Evolutionary conservation across 1,284 basidiomycete genomes (phyloP).

Genomic region (Erythrobasidium hasegawianum): DNA sequence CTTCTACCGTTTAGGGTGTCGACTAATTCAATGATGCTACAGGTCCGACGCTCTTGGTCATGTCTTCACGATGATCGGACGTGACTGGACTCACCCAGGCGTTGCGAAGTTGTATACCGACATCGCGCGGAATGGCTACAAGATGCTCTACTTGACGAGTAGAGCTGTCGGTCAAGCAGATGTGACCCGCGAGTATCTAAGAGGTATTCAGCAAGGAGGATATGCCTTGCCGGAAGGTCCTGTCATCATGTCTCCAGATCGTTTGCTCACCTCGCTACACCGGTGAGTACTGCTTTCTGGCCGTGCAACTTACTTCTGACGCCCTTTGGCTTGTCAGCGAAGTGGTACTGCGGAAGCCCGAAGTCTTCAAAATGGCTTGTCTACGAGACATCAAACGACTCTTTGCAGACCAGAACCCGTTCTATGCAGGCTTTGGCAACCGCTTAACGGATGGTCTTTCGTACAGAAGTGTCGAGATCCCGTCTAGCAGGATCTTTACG

Average conservation of each 20-base stretch:
- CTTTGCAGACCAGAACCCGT: constrained; percentile 64
- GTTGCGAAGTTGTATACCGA: constrained; percentile 98
- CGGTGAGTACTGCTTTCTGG: too few relatives aligned
- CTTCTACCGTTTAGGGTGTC: background rate
- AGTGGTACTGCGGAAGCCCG: constrained; percentile 98
- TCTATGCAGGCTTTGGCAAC: constrained; percentile 98
- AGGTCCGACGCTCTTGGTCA: constrained; percentile 97
- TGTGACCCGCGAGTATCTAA: constrained; percentile 90
- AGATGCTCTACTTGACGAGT: constrained; percentile 96
- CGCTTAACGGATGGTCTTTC: constrained; percentile 96
- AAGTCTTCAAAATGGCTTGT: constrained; percentile 99
- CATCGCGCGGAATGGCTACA: constrained; percentile 91
- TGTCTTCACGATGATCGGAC: constrained; percentile 95
- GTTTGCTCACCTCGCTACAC: constrained; percentile 89
- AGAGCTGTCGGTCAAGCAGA: constrained; percentile 98
- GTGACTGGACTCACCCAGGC: constrained; percentile 99
- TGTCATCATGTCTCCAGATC: constrained; percentile 98
- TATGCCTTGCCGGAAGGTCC: constrained; percentile 96
- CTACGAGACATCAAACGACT: constrained; percentile 90
- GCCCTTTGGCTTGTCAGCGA: constrained; percentile 59
- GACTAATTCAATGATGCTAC: constrained; percentile 25
- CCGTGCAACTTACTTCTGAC: background rate
- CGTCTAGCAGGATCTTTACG: constrained; percentile 92
- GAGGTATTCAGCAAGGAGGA: constrained; percentile 90
- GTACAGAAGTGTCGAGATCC: constrained; percentile 92